These are phyloP conservation scores for Lagenidium giganteum DNA, from an alignment of 352 stramenopile species.

Conservation along the genomic window DNA sequence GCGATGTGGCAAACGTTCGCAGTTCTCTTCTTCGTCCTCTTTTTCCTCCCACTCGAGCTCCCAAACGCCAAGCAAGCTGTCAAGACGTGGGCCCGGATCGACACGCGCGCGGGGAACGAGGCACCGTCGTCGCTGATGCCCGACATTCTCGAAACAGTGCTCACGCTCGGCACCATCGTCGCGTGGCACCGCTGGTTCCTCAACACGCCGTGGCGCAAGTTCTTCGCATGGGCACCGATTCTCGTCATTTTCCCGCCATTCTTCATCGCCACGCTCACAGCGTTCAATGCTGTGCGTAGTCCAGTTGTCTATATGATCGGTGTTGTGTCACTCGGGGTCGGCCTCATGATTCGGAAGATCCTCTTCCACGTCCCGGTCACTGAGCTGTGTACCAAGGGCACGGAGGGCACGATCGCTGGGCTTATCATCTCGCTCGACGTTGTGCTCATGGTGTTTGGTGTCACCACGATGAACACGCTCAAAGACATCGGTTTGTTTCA, in stretches of 20 bases:
- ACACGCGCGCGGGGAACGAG: too few relatives aligned
- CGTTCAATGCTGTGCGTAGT: background rate
- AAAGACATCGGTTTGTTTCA: too few relatives aligned
- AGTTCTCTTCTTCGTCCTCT: conserved; percentile 13
- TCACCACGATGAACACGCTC: too few relatives aligned
- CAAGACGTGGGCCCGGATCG: too few relatives aligned
- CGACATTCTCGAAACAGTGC: too few relatives aligned
- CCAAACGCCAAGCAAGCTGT: too few relatives aligned
- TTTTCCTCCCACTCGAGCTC: too few relatives aligned
- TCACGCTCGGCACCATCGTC: conserved; percentile 2
- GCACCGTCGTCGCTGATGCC: too few relatives aligned
- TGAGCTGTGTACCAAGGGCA: conserved; percentile 7
- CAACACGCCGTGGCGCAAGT: conserved; percentile 1
- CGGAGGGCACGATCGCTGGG: conserved; percentile 9
- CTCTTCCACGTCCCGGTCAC: conserved; percentile 1
- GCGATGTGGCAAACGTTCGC: conserved; percentile 6
- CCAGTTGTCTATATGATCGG: conserved; percentile 4
- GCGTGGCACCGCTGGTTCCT: conserved; percentile 1
- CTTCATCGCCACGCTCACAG: background rate
- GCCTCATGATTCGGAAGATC: conserved; percentile 2
- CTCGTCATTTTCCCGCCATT: background rate
- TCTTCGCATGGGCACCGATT: conserved; percentile 5
- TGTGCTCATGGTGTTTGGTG: too few relatives aligned
- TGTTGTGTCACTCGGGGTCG: conserved; percentile 1
- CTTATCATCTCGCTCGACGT: conserved; percentile 9